Evolutionary conservation across 2,329 filamentous ascomycete species (phyloP).

Genomic region (Penicillium sp.): DNA sequence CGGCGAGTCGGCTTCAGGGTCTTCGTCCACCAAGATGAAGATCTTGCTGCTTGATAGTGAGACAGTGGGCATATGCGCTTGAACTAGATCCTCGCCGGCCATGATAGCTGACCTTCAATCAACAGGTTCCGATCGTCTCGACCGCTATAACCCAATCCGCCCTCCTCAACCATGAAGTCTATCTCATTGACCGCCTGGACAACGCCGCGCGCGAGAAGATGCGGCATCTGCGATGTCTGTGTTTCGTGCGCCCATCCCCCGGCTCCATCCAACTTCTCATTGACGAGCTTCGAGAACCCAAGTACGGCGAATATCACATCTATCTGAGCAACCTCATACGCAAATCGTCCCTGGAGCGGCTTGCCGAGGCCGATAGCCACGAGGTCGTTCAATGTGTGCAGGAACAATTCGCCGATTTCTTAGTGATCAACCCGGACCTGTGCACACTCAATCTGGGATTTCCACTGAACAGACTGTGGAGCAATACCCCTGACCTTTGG

Average conservation of each 20-base stretch:
- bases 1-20: conserved; percentile 64
- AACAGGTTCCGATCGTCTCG: conserved; percentile 79
- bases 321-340: conserved; percentile 98
- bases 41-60: conserved; percentile 90
- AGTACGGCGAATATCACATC: conserved; percentile 94
- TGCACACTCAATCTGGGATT: conserved; percentile 74
- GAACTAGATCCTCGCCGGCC: conserved; percentile 6
- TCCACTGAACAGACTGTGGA: conserved; percentile 76
- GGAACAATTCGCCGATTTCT: conserved; percentile 94
- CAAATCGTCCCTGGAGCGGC: conserved; percentile 88
- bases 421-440: conserved; percentile 91
- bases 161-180: conserved; percentile 93
- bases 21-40: conserved; percentile 88
- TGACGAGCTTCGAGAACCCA: conserved; percentile 91
- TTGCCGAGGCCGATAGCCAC: conserved; percentile 95
- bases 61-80: conserved; percentile 61
- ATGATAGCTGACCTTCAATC: conserved; percentile 24
- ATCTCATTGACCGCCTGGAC: conserved; percentile 93
- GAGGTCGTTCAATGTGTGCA: conserved; percentile 93
- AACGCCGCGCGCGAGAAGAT: conserved; percentile 91
- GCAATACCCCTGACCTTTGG: conserved; percentile 78
- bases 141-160: conserved; percentile 94
- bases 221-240: conserved; percentile 91
- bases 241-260: conserved; percentile 85
- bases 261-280: conserved; percentile 92